A percentile compares a stretch with the other conserved stretches of the same genome.
phyloP scores from a whole-genome alignment of 148 eudicot species.

The Vaccinium macrocarpon region DNA sequence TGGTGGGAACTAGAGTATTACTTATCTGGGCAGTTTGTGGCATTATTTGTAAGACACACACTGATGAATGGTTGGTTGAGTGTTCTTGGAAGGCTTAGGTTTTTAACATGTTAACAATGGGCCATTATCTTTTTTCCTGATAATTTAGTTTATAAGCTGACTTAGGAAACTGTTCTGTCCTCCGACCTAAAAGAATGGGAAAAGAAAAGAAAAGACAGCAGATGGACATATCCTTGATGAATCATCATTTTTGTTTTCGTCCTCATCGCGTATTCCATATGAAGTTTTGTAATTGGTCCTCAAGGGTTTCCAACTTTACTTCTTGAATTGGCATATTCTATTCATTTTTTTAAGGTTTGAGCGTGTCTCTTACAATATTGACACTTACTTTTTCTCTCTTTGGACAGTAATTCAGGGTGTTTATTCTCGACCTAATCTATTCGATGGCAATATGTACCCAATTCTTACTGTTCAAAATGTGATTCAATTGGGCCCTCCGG shows the following conservation, averaged over 20 bases:
- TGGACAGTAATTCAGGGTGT: conserved; percentile 59
- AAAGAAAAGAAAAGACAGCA: not conserved
- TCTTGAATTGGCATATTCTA: not conserved
- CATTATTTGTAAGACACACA: not conserved
- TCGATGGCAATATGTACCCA: conserved; percentile 34
- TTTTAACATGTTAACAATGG: not conserved
- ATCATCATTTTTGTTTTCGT: not conserved
- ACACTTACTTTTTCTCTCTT: not conserved
- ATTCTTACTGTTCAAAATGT: conserved; percentile 56
- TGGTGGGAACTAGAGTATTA: not conserved
- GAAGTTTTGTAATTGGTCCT: not conserved
- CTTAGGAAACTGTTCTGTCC: not conserved
- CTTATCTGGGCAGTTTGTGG: not conserved
- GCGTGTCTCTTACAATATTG: not conserved
- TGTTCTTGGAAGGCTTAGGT: not conserved
- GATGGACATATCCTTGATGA: not conserved
- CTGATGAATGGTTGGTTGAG: conserved; percentile 5
- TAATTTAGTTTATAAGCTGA: not conserved
- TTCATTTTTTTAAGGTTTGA: not conserved
- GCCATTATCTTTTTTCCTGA: not conserved
- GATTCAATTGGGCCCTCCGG: conserved; percentile 38
- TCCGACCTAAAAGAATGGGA: not conserved
- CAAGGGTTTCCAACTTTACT: not conserved
- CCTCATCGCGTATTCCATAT: not conserved
- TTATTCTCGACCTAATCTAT: conserved; percentile 36